Evolutionary conservation across 108 stramenopile genomes (phyloP).

Genomic region (Fragilaria crotonensis): DNA sequence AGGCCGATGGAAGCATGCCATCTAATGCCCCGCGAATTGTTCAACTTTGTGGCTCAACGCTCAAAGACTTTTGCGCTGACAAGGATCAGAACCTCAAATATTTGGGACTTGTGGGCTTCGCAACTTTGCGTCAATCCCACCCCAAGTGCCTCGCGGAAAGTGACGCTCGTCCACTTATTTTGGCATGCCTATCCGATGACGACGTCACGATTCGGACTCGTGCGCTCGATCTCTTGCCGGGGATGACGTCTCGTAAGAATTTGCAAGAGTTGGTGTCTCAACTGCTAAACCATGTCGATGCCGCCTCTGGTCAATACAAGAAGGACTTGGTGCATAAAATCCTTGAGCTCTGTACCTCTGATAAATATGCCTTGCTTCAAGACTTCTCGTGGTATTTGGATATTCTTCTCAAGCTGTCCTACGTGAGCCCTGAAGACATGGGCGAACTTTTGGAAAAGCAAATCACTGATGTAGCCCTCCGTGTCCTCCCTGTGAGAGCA

Average conservation of each 20-base stretch:
- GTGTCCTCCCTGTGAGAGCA: slow-evolving; percentile 89
- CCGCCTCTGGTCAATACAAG: slow-evolving; percentile 86
- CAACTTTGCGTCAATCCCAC: slow-evolving; percentile 83
- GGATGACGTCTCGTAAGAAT: slow-evolving; percentile 92
- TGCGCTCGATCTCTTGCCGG: slow-evolving; percentile 89
- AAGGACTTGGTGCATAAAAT: slow-evolving; percentile 93
- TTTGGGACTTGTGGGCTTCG: slow-evolving; percentile 95
- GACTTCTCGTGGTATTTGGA: slow-evolving; percentile 96
- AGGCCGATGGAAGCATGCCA: slow-evolving; percentile 89
- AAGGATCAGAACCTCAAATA: slow-evolving; percentile 98
- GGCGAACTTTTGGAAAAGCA: slow-evolving; percentile 62
- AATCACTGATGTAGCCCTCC: slow-evolving; percentile 90
- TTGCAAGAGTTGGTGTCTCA: slow-evolving; percentile 90
- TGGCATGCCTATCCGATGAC: slow-evolving; percentile 92
- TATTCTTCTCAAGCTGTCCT: slow-evolving; percentile 79
- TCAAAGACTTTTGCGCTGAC: slow-evolving; percentile 90
- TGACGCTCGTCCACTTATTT: slow-evolving; percentile 86
- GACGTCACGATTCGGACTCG: slow-evolving; percentile 97
- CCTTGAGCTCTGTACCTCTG: slow-evolving; percentile 84
- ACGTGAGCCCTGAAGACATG: slow-evolving; percentile 27
- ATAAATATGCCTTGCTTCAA: slow-evolving; percentile 86
- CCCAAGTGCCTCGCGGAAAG: slow-evolving; percentile 76
- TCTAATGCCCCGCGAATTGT: slow-evolving; percentile 85
- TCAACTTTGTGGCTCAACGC: slow-evolving; percentile 80
- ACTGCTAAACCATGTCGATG: slow-evolving; percentile 83